phyloP scores from a whole-genome alignment of 2,329 filamentous ascomycete species.

The Raffaelea ambrosiae region DNA sequence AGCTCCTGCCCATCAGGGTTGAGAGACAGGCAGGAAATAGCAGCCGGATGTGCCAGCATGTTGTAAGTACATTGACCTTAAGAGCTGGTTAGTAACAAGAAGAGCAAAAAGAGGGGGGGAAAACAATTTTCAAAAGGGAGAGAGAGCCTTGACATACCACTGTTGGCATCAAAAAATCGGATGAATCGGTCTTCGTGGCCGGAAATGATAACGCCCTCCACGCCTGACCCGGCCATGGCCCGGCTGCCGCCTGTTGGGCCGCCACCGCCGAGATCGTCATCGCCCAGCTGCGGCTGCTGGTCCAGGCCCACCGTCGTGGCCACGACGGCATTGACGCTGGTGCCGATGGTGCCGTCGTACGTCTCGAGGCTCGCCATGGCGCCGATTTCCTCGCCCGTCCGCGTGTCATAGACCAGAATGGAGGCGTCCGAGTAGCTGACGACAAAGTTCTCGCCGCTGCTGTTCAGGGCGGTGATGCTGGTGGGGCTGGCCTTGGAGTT shows the following conservation, averaged over 20 bases:
- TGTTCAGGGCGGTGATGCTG: constrained; percentile 82
- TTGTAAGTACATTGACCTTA: constrained; percentile 97
- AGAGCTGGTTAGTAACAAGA: neutral
- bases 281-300: constrained; percentile 61
- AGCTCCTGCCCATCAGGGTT: constrained; percentile 91
- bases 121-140: neutral
- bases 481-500: constrained; percentile 70
- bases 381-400: constrained; percentile 83
- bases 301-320: constrained; percentile 80
- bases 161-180: constrained; percentile 96
- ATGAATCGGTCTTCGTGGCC: constrained; percentile 96
- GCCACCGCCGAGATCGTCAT: constrained; percentile 56
- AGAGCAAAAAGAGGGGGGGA: neutral
- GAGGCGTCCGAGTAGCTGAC: constrained; percentile 88
- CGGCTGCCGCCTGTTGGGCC: constrained; percentile 66
- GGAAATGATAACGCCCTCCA: constrained; percentile 90
- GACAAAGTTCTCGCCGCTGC: constrained; percentile 78
- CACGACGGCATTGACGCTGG: constrained; percentile 84
- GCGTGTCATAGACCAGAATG: constrained; percentile 85
- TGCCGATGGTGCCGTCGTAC: constrained; percentile 71
- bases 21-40: constrained; percentile 84
- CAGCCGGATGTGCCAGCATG: constrained; percentile 92
- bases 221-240: constrained; percentile 60
- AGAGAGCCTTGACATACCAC: constrained; percentile 57
- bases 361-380: constrained; percentile 92